Percentiles rank a stretch among this genome's conserved stretches.
phyloP scores from a whole-genome alignment of 768 basidiomycete species.

The Punctularia strigosozonata region DNA sequence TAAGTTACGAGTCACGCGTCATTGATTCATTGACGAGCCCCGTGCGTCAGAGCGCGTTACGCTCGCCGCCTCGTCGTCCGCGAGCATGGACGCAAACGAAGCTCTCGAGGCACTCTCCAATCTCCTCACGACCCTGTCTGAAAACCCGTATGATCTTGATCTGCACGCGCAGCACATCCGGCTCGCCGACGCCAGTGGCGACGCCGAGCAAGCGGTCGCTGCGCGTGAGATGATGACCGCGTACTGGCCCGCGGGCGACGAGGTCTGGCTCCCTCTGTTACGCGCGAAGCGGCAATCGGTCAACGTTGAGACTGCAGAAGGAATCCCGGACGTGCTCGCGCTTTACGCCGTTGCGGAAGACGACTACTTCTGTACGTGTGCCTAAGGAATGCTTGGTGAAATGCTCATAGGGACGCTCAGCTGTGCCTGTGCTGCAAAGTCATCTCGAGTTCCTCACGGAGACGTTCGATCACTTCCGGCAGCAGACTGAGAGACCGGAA shows the following conservation, averaged over 20 bases:
- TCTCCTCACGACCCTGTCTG: constrained; percentile 44
- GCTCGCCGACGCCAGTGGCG: constrained; percentile 42
- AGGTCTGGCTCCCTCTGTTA: constrained; percentile 67
- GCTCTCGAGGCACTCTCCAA: constrained; percentile 54
- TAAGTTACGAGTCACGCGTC: too few species aligned
- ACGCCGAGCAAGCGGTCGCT: constrained; percentile 44
- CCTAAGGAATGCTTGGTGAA: constrained; percentile 4
- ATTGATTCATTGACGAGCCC: too few species aligned
- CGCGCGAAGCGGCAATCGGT: constrained; percentile 36
- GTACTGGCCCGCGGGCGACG: constrained; percentile 52
- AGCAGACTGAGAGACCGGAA: constrained; percentile 29
- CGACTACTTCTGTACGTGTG: constrained; percentile 69
- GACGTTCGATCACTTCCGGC: constrained; percentile 21
- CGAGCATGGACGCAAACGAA: constrained; percentile 47
- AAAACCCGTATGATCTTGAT: constrained; percentile 47
- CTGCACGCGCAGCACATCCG: constrained; percentile 60
- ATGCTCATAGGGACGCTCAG: constrained; percentile 26
- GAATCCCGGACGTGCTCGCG: constrained; percentile 42
- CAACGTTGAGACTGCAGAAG: constrained; percentile 39
- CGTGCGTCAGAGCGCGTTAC: too few species aligned
- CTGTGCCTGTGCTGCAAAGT: constrained; percentile 60
- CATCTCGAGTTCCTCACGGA: constrained; percentile 53
- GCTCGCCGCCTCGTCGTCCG: too few species aligned
- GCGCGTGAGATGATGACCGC: constrained; percentile 59
- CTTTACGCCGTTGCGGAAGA: constrained; percentile 55